Base-by-base conservation (phyloP, 345 rosid species). In the Sisymbrium irio region DNA sequence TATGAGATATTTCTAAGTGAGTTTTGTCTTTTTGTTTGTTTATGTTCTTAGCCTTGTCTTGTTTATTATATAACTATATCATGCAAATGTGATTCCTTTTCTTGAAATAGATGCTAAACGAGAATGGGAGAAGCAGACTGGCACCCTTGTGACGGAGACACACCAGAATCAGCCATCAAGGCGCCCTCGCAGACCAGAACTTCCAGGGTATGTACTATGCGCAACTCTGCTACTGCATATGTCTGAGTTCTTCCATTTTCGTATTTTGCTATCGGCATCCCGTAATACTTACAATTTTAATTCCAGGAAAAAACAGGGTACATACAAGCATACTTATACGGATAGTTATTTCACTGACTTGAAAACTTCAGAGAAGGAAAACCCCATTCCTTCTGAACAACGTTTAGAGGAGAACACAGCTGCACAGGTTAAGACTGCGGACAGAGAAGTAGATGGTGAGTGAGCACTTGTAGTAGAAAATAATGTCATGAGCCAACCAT, bases 121-220 rank as follows among this genome's bases (percentile, higher is more conserved):
- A 64, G 98, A 94, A 78, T 80, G 90, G 79, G 78, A 85, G 71
- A 94, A 78, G 76, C 96, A 85, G 82, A 86, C 84, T 11, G 96
- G 95, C 15, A 40, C 30, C 45, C 37, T 49, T 73, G 78, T 59
- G 15, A 40, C 45, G 46, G 88, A 82, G 51, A 71, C 66, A 39
- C 70, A 80, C 80, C 83, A 81, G 64, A 42, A 77, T 40, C 73
- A 51, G 45, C 69, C 51, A n/a, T 50, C 83, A 50, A 54, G 72
- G 57, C 85, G 87, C 53, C 84, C 85, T 36, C 87, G 87, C 61
- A 85, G 97, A 39, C 89, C 87, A 6, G 98, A 90, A 66, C 33
- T 86, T 59, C 82, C 72, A 50, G 83, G 97, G 98, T 88, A 51
- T 53, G 40, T 33, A 33, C 57, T 75, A 30, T 25, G 69, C 65